These are phyloP conservation scores for Stachybotrys chlorohalonatus DNA, from an alignment of 2,329 filamentous ascomycete genomes.

Conservation along the genomic window DNA sequence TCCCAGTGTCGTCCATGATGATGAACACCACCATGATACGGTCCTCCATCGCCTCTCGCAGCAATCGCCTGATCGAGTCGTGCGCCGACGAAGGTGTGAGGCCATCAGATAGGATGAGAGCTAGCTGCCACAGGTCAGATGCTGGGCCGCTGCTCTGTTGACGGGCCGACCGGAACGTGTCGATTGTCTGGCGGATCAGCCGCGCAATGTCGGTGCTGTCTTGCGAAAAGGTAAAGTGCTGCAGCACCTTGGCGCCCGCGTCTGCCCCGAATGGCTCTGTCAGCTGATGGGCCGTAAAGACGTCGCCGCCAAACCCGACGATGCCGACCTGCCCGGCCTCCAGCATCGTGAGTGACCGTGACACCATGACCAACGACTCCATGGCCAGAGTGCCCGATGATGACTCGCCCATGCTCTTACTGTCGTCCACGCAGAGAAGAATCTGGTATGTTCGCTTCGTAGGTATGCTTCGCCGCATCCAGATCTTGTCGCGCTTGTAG, in stretches of 20 bases:
- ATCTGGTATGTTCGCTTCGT: slow-evolving; percentile 96
- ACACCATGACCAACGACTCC: slow-evolving; percentile 87
- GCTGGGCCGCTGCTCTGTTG: slow-evolving; percentile 39
- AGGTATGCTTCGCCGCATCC: slow-evolving; percentile 89
- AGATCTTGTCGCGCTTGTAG: slow-evolving; percentile 99
- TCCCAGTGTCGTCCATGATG: slow-evolving; percentile 65
- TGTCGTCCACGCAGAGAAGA: slow-evolving; percentile 94
- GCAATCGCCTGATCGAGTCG: slow-evolving; percentile 68
- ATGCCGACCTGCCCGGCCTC: slow-evolving; percentile 92
- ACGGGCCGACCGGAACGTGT: slow-evolving; percentile 71
- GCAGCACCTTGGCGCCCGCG: slow-evolving; percentile 74
- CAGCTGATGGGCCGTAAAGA: slow-evolving; percentile 81
- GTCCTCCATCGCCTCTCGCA: slow-evolving; percentile 84
- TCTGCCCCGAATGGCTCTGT: slow-evolving; percentile 67
- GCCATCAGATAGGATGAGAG: slow-evolving; percentile 88
- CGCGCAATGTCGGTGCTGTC: slow-evolving; percentile 76
- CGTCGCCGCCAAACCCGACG: slow-evolving; percentile 76
- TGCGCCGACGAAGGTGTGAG: slow-evolving; percentile 77
- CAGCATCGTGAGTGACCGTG: slow-evolving; percentile 79
- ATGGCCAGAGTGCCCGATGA: slow-evolving; percentile 74
- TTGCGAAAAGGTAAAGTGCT: slow-evolving; percentile 78
- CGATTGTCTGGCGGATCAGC: slow-evolving; percentile 68
- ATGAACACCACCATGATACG: slow-evolving; percentile 98
- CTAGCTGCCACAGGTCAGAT: slow-evolving; percentile 86
- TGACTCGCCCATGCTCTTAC: slow-evolving; percentile 81